Base-by-base conservation (phyloP, 805 yeast species). In the Kazachstania psychrophila region DNA sequence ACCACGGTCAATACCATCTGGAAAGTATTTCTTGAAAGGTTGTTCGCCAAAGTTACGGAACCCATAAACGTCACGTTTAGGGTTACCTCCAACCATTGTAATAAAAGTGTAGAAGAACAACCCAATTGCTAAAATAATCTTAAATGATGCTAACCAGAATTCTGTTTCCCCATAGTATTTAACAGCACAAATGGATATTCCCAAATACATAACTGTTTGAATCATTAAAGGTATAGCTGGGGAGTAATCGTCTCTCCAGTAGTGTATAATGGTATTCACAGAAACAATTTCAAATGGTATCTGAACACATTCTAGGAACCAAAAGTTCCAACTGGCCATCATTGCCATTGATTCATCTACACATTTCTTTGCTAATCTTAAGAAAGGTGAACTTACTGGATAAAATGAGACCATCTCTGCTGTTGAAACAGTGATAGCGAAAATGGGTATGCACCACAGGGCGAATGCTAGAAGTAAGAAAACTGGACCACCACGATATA, bases 31-130 rank as follows among this genome's bases (percentile, higher is more conserved):
- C 14, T 77, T 76, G 51, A 82, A 76, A 3, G 77, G 72, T 31
- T 72, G 74, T 31, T 68, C 54, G 11, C 54, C 56, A 72, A 77
- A 77, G 50, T 72, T 68, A 31, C 77, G 55, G 51, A 77, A 75
- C 2, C 83, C 83, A 45, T 64, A 74, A 4, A 64, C 70, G 45
- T 80, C 83, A 41, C 72, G 75, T 28, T 65, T 56, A 1, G 94
- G 94, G 54, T 84, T 85, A 19, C 94, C 95, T 22, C 95, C 95
- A 25, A 80, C 73, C 94, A 84, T 85, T 5, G 87, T 77, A 37
- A 83, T 55, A 47, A 85, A 79, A 2, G 92, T 82, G 58, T 80
- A 85, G 19, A 79, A 49, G 41, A 85, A 70, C 32, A 85, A 64
- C 2, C 92, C 94, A n/a, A 78, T 54, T 11, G 88, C 86, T 33